Base-by-base conservation (phyloP, 306 rosid species). In the Glycine soja region DNA sequence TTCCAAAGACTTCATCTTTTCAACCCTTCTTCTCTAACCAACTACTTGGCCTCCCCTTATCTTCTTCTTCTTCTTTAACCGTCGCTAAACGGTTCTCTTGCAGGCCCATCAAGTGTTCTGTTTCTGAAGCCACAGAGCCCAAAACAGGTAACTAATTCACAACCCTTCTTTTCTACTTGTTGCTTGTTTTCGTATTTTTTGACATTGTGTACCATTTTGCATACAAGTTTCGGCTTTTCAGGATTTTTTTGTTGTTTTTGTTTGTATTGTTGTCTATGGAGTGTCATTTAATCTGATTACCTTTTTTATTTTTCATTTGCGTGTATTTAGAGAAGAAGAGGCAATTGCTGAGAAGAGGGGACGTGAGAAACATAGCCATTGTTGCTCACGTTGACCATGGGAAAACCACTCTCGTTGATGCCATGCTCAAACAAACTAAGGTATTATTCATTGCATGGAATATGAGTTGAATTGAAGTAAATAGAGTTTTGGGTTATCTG, bases 381-480 rank as follows among this genome's bases (percentile, higher is more conserved):
- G 98, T 95, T 42, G 99, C 99, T 81, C 99, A 95, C 58, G 99
- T 93, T 58, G 99, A 95, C 83, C 99, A 95, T 67, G 99, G 99
- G 61, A 95, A 95, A 88, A 95, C 99, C 32, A 95, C 99, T 81
- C 87, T 91, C 66, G 99, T 95, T 80, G 99, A 95, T 88, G 91
- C 99, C 24, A 95, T 95, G 99, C 81, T 95, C 80, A 95, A 86
- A 91, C 99, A 95, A 88, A 91, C 99, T 34, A 95, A 93, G 98
- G 99, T 94, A 80, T 56, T 30, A 15, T 48, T 65, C 13, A 43
- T 67, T 67, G 16, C 52, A 43, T 8, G n/a, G 34, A 67, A 16
- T 9, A 42, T 74, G 7, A 38, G 50, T 38, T 40, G 10, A 24
- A 24, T 24, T 24, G 30, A 38, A 10, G 10, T 24, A 8, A 63